phyloP scores from a whole-genome alignment of 2,329 filamentous ascomycete genomes.

The Colletotrichum gloeosporioides region DNA sequence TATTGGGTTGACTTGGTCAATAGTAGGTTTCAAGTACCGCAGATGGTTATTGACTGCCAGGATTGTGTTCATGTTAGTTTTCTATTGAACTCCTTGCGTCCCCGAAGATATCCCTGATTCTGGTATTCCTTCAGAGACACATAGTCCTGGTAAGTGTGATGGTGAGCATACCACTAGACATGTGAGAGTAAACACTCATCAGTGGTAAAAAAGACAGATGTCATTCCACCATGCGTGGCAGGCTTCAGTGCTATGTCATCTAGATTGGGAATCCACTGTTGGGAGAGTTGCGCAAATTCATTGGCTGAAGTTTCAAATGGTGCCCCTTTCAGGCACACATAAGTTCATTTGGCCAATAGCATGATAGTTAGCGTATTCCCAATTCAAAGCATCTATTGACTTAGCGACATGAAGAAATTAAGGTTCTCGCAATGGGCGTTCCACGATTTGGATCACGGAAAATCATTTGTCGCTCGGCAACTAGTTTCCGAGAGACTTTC shows the following conservation, averaged over 20 bases:
- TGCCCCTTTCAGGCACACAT: background rate
- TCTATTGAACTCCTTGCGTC: too few species aligned
- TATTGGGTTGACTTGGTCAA: background rate
- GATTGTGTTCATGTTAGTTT: too few species aligned
- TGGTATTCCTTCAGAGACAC: too few species aligned
- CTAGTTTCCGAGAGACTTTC: background rate
- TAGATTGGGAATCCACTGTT: background rate
- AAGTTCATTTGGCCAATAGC: background rate
- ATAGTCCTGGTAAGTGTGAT: too few species aligned
- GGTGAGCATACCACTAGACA: too few species aligned
- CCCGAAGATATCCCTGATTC: too few species aligned
- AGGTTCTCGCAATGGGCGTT: background rate
- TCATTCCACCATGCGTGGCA: background rate
- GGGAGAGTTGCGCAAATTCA: fast-evolving
- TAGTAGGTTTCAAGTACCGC: too few species aligned
- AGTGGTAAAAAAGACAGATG: too few species aligned
- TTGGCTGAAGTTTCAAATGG: background rate
- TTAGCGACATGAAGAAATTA: background rate
- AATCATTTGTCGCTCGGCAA: background rate
- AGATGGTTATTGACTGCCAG: too few species aligned
- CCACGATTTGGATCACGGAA: background rate
- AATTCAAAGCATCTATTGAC: background rate
- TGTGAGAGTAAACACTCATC: too few species aligned
- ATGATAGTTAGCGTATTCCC: background rate
- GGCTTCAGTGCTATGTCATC: background rate